Conservation (phyloP, 164 flowering plant species). For the Magnolia sinica region DNA sequence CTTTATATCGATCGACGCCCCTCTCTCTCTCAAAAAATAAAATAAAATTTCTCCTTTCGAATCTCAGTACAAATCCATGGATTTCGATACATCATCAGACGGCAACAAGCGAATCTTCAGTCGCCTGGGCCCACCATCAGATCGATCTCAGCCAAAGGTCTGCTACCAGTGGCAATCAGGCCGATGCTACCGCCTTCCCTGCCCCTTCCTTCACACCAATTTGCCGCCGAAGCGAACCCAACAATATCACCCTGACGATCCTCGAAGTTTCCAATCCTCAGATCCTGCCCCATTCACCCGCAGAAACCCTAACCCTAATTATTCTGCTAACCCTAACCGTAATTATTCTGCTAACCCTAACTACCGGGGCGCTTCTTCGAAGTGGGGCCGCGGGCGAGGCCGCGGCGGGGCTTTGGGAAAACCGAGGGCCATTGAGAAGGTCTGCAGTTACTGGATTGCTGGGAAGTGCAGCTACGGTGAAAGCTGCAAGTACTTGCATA, state of each 20-base stretch:
- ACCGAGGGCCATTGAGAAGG: slow-evolving; percentile 39
- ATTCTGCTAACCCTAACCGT: slow-evolving; percentile 11
- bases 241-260: slow-evolving; percentile 23
- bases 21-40: too few relatives aligned
- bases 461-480: slow-evolving; percentile 76
- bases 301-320: slow-evolving; percentile 23
- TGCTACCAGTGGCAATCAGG: slow-evolving; percentile 77
- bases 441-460: slow-evolving; percentile 66
- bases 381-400: slow-evolving; percentile 38
- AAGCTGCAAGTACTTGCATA: slow-evolving; percentile 63
- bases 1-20: too few relatives aligned
- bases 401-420: slow-evolving; percentile 15
- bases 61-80: slow-evolving; percentile 21
- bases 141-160: slow-evolving; percentile 38
- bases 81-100: slow-evolving; percentile 14
- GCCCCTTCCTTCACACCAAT: slow-evolving; percentile 58
- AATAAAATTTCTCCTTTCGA: neutral
- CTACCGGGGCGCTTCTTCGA: slow-evolving; percentile 10
- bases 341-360: slow-evolving; percentile 7
- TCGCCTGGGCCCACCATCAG: slow-evolving; percentile 18
- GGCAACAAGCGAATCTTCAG: slow-evolving; percentile 21
- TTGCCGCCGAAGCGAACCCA: slow-evolving; percentile 38
- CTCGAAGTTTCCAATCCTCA: slow-evolving; percentile 27
- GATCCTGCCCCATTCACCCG: slow-evolving; percentile 14
- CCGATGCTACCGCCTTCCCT: slow-evolving; percentile 48